phyloP scores from a whole-genome alignment of 805 yeast genomes.

The Wickerhamia fluorescens region DNA sequence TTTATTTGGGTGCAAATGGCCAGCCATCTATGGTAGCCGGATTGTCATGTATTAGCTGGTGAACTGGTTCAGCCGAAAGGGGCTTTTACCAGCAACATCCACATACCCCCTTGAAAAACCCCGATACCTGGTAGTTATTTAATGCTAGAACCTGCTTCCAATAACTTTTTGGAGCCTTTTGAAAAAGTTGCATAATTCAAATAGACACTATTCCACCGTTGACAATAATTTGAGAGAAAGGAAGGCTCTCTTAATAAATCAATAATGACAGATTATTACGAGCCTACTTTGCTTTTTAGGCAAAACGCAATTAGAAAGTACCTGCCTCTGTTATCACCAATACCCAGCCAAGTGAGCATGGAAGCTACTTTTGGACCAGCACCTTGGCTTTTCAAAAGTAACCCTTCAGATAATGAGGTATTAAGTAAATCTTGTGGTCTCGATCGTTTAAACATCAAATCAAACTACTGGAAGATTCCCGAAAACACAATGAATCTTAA shows the following conservation, averaged over 20 bases:
- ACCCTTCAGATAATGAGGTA: conserved; percentile 23
- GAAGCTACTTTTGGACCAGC: not conserved
- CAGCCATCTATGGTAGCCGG: too few species aligned
- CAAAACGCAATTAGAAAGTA: conserved; percentile 31
- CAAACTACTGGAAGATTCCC: conserved; percentile 41
- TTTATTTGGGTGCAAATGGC: too few species aligned
- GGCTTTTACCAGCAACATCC: not conserved
- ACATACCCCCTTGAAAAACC: too few species aligned
- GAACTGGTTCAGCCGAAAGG: too few species aligned
- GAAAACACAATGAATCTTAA: conserved; percentile 39
- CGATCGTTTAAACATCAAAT: conserved; percentile 33
- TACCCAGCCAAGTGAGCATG: conserved; percentile 13
- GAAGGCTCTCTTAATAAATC: too few species aligned
- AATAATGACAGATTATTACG: conserved; percentile 27
- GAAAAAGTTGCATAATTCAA: too few species aligned
- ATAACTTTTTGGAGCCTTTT: too few species aligned
- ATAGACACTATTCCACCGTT: too few species aligned
- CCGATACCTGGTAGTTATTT: too few species aligned
- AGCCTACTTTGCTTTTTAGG: conserved; percentile 36
- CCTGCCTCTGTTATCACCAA: conserved; percentile 15
- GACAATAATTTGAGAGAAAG: too few species aligned
- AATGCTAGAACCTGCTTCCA: too few species aligned
- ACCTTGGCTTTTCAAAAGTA: conserved; percentile 2
- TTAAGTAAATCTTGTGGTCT: conserved; percentile 36
- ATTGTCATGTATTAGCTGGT: too few species aligned